Evolutionary conservation across 2,329 filamentous ascomycete species (phyloP).

Genomic region (Claviceps maximensis): DNA sequence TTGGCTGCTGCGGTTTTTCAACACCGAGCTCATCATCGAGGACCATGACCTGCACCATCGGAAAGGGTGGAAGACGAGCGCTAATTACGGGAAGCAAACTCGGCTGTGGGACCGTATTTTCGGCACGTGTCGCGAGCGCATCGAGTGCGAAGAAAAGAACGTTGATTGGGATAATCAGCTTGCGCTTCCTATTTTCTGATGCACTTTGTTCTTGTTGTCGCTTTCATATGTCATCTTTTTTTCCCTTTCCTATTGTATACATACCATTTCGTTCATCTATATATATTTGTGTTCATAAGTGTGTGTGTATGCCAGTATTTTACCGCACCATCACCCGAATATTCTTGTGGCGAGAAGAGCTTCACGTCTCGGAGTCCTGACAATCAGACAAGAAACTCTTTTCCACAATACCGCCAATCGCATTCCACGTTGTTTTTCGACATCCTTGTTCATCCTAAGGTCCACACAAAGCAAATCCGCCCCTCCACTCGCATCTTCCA

Average conservation of each 20-base stretch:
- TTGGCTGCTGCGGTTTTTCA: not conserved
- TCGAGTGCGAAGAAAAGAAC: constrained; percentile 3
- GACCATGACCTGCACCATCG: constrained; percentile 7
- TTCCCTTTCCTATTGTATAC: not conserved
- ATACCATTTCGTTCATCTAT: not conserved
- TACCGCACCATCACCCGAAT: too few relatives aligned
- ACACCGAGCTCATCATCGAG: constrained; percentile 5
- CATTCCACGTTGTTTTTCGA: too few relatives aligned
- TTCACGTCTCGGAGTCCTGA: too few relatives aligned
- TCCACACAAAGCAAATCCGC: not conserved
- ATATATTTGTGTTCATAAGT: too few relatives aligned
- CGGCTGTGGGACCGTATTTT: constrained; percentile 5
- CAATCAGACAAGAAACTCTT: too few relatives aligned
- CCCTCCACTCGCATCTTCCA: constrained; percentile 1
- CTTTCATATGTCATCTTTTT: not conserved
- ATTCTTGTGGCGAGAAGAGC: too few relatives aligned
- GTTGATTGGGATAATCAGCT: constrained; percentile 2
- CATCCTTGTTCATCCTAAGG: not conserved
- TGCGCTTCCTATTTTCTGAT: constrained; percentile 1
- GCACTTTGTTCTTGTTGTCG: not conserved
- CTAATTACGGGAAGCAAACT: constrained; percentile 6
- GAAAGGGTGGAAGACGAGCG: constrained; percentile 6
- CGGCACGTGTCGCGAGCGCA: constrained; percentile 4
- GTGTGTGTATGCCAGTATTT: too few relatives aligned
- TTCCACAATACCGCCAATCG: too few relatives aligned